Evolutionary conservation across 2,329 filamentous ascomycete genomes (phyloP).

Genomic region (Venturia carpophila): DNA sequence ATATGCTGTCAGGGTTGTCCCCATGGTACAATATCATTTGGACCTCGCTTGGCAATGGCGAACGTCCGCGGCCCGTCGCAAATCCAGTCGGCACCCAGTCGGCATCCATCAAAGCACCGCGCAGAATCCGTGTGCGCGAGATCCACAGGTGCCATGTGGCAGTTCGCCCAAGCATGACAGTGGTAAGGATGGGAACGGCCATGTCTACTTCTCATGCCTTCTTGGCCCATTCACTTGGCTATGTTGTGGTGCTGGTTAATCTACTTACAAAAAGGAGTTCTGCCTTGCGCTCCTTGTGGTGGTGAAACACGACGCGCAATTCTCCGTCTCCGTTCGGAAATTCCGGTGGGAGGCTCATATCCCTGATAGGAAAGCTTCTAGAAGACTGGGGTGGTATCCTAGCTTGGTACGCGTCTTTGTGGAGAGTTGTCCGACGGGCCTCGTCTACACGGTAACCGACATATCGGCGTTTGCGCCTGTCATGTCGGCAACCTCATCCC

Average conservation of each 20-base stretch:
- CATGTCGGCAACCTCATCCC: neutral
- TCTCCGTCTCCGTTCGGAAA: neutral
- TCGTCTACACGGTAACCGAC: neutral
- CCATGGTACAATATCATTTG: too few relatives aligned
- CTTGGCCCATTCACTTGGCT: neutral
- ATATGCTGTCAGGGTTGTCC: too few relatives aligned
- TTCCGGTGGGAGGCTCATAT: neutral
- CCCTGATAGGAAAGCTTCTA: neutral
- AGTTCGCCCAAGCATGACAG: neutral
- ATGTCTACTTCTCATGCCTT: neutral
- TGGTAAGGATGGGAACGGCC: neutral
- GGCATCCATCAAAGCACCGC: too few relatives aligned
- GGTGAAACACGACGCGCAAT: neutral
- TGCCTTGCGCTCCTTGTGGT: neutral
- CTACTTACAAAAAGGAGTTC: neutral
- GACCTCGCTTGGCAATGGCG: too few relatives aligned
- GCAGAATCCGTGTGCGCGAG: neutral
- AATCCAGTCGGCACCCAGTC: too few relatives aligned
- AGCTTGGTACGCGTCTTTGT: neutral
- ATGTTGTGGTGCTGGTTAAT: neutral
- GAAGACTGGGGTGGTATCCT: neutral
- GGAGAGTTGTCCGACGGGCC: neutral
- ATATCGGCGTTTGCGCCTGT: neutral
- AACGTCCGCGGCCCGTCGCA: too few relatives aligned
- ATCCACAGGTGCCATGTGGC: neutral